Percentiles rank a stretch among this genome's conserved stretches.
Conservation (phyloP, 2,329 filamentous ascomycete genomes). For the Pseudogymnoascus sp. region DNA sequence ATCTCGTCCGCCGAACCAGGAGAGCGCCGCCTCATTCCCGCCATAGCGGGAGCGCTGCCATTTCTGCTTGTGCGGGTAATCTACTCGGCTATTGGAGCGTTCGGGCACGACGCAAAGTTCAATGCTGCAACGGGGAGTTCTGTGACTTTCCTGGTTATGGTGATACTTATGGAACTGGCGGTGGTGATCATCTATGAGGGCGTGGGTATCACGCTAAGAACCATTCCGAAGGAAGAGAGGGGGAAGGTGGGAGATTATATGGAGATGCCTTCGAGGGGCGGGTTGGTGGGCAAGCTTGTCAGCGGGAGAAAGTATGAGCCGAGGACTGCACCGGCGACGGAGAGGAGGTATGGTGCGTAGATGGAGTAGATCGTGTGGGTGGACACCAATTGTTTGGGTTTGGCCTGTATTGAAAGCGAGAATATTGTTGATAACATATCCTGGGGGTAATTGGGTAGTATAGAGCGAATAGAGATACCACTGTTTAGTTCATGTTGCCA, state of each 20-base stretch:
- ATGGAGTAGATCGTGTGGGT: neutral
- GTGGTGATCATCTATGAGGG: constrained; percentile 37
- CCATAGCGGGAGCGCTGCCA: constrained; percentile 37
- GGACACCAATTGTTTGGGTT: neutral
- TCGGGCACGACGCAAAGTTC: constrained; percentile 36
- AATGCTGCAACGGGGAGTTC: constrained; percentile 34
- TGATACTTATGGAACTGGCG: constrained; percentile 43
- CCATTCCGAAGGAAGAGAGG: constrained; percentile 14
- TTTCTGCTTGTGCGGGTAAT: constrained; percentile 43
- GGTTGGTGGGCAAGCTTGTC: neutral
- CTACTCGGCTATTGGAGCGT: constrained; percentile 39
- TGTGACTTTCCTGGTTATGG: constrained; percentile 38
- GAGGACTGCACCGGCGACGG: neutral
- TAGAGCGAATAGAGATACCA: neutral
- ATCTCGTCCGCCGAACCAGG: constrained; percentile 32
- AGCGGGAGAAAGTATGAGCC: neutral
- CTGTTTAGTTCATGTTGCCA: neutral
- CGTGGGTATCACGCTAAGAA: constrained; percentile 34
- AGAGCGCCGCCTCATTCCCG: constrained; percentile 40
- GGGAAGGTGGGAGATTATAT: neutral
- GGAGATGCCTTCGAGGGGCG: neutral
- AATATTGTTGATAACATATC: neutral
- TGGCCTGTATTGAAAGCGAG: neutral
- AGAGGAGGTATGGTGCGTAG: neutral
- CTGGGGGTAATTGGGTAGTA: neutral